Base-by-base conservation (phyloP, 768 basidiomycete species). In the Boletales sp. region DNA sequence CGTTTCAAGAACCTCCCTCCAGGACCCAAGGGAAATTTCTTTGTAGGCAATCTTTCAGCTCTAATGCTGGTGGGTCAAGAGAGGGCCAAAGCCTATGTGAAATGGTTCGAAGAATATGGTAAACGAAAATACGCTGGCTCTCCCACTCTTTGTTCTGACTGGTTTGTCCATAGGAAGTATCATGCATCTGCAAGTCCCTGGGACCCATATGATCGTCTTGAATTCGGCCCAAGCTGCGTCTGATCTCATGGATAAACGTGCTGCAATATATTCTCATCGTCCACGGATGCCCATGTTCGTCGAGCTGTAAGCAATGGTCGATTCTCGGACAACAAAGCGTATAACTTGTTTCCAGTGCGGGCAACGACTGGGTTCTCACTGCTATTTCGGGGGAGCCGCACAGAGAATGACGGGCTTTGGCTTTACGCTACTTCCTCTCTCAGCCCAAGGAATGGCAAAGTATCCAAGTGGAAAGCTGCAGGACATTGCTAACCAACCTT, bases 151-250 rank as follows among this genome's bases (percentile, higher is more conserved):
- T 19, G 15, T 43, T 43, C 30, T 43, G 31, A 43, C 10, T 6
- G 10, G 31, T 2, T 38, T 13, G 11, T 5, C 27, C 1, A 4
- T 9, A 43, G 31, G 42, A 18, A 14, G 18, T 4, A 43, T 43
- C 31, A 34, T 43, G 31, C 31, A 43, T 34, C 4, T 43, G 9
- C 11, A 32, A 4, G 19, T 43, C 3, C 34, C 34, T 9, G 18
- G 31, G n/a, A 10, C 7, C 12, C 52, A 47, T 5, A 61, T 68
- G 9, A 54, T 73, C n/a, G 50, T 74, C 19, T 56, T 74, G 14
- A 74, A 69, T 48, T 70, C 70, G 9, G 48, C 59, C 32, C 57
- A 68, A 29, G 40, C 48, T 12, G 40, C 32, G 5, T 34, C 34
- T 11, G 48, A 48, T 34, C 31, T 48, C n/a, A 39, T 48, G 38